Percentiles rank a stretch among this genome's conserved stretches.
These are phyloP conservation scores for Hypoxylon intermedium DNA, from an alignment of 495 filamentous ascomycete genomes.

Conservation along the genomic window DNA sequence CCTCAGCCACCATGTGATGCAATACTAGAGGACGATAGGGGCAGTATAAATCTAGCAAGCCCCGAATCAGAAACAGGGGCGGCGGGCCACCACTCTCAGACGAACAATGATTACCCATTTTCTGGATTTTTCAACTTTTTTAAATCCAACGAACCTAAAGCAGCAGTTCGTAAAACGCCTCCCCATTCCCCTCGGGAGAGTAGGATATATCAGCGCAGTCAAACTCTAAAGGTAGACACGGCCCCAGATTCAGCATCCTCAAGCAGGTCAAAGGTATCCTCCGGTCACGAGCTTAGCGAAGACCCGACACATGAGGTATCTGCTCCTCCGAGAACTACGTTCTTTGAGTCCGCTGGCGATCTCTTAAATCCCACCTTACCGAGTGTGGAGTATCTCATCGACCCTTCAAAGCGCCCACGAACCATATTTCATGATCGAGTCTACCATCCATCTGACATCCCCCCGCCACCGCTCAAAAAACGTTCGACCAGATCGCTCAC, in stretches of 20 bases:
- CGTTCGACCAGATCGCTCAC: conserved; percentile 49
- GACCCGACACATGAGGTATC: conserved; percentile 51
- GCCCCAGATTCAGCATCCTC: conserved; percentile 44
- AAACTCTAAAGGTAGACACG: conserved; percentile 64
- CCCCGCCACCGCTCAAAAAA: conserved; percentile 74
- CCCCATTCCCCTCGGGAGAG: conserved; percentile 56
- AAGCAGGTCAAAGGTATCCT: conserved; percentile 48
- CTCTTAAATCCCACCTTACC: conserved; percentile 90
- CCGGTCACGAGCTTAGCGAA: conserved; percentile 53
- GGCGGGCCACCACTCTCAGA: conserved; percentile 35
- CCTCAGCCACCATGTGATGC: conserved; percentile 66
- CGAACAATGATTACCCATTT: conserved; percentile 57
- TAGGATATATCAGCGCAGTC: conserved; percentile 81
- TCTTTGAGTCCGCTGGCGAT: conserved; percentile 94
- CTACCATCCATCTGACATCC: conserved; percentile 93
- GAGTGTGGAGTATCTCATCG: conserved; percentile 75
- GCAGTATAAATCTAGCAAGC: conserved; percentile 50
- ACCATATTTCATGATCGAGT: conserved; percentile 98
- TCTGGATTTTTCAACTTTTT: conserved; percentile 70
- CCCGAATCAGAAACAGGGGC: conserved; percentile 28
- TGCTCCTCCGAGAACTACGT: conserved; percentile 87
- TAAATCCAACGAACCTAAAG: conserved; percentile 49
- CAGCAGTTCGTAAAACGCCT: conserved; percentile 36
- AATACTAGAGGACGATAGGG: conserved; percentile 60
- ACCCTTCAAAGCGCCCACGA: conserved; percentile 80